A percentile compares a stretch with the other conserved stretches of the same genome.
These are phyloP conservation scores for Serendipita sp. DNA, from an alignment of 768 basidiomycete genomes.

Conservation along the genomic window DNA sequence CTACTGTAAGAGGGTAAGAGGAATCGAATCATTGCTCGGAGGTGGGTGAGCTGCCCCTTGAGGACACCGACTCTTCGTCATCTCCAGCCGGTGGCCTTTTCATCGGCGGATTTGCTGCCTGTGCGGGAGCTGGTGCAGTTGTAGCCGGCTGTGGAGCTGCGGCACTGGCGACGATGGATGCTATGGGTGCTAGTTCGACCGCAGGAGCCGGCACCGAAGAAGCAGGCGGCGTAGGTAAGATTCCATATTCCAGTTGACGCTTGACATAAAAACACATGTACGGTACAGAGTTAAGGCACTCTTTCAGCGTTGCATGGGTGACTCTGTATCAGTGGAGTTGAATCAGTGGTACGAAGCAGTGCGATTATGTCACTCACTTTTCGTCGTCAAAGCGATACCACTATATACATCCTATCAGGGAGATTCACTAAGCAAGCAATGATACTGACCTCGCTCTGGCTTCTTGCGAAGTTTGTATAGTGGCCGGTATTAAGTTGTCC, in stretches of 20 bases:
- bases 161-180: background rate
- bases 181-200: background rate
- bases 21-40: background rate
- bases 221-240: background rate
- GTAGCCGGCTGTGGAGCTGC: background rate
- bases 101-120: background rate
- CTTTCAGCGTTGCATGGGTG: constrained; percentile 47
- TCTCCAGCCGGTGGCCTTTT: background rate
- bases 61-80: too few species aligned
- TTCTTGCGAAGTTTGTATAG: constrained; percentile 77
- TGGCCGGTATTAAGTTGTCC: constrained; percentile 91
- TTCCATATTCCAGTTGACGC: constrained; percentile 60
- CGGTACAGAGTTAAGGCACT: constrained; percentile 55
- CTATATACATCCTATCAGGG: constrained; percentile 23
- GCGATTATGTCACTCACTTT: constrained; percentile 37
- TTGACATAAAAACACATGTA: constrained; percentile 98
- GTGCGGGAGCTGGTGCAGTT: background rate
- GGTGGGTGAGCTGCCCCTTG: background rate
- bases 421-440: background rate
- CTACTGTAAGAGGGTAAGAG: background rate
- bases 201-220: background rate
- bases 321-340: constrained; percentile 32
- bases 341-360: constrained; percentile 8
- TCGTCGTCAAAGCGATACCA: constrained; percentile 96
- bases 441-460: constrained; percentile 62